Conservation (phyloP, 768 basidiomycete species). For the Harrya chromipes region DNA sequence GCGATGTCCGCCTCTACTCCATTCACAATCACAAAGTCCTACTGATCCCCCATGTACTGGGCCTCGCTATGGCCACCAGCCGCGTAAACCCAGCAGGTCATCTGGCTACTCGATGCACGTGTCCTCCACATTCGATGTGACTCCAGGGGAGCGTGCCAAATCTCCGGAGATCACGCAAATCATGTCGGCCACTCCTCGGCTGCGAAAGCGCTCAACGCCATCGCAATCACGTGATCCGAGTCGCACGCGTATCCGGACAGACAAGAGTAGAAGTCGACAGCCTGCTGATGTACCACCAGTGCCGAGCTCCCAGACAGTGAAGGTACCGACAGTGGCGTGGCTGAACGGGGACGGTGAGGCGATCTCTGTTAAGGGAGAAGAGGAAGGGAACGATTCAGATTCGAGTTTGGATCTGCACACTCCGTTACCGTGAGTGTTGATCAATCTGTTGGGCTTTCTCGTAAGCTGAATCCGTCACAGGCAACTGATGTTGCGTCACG, state of each 20-base stretch:
- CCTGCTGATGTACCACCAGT: slow-evolving; percentile 10
- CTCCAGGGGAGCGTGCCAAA: slow-evolving; percentile 16
- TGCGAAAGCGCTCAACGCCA: slow-evolving; percentile 25
- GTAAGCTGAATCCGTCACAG: slow-evolving; percentile 30
- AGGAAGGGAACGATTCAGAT: slow-evolving; percentile 47
- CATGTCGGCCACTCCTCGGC: slow-evolving; percentile 38
- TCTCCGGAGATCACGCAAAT: slow-evolving; percentile 42
- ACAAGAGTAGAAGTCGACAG: slow-evolving; percentile 9
- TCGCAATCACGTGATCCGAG: slow-evolving; percentile 26
- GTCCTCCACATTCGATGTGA: slow-evolving; percentile 4
- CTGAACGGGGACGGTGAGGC: slow-evolving; percentile 1
- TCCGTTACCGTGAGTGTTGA: slow-evolving; percentile 56
- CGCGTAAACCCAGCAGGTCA: slow-evolving; percentile 23
- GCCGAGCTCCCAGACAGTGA: slow-evolving; percentile 6
- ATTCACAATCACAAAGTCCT: slow-evolving; percentile 9
- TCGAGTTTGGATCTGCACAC: slow-evolving; percentile 69
- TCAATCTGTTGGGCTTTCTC: background rate
- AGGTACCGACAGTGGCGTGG: background rate
- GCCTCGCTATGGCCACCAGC: slow-evolving; percentile 22
- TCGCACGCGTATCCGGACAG: slow-evolving; percentile 13
- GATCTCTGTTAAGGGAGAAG: slow-evolving; percentile 13
- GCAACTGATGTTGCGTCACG: slow-evolving; percentile 63
- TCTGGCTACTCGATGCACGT: slow-evolving; percentile 12
- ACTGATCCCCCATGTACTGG: background rate
- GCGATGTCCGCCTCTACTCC: slow-evolving; percentile 24